Evolutionary conservation across 129 eudicot genomes (phyloP).

Genomic region (Tanacetum coccineum): DNA sequence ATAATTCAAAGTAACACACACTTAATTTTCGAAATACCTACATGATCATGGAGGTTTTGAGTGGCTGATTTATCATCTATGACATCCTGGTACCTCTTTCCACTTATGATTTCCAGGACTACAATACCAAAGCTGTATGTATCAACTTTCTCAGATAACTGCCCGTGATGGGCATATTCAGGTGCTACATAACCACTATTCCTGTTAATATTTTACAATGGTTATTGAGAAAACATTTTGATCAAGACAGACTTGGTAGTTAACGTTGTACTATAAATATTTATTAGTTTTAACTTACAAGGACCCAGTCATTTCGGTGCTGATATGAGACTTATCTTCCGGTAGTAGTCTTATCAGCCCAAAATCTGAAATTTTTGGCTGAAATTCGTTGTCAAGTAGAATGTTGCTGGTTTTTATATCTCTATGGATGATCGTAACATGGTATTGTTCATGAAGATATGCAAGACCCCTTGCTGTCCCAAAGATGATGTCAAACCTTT

Average conservation of each 20-base stretch:
- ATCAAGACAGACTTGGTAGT: background rate
- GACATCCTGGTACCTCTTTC: conserved; percentile 47
- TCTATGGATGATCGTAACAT: conserved; percentile 71
- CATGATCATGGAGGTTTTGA: conserved; percentile 62
- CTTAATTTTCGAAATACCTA: conserved; percentile 13
- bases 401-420: conserved; percentile 71
- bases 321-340: conserved; percentile 59
- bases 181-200: conserved; percentile 68
- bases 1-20: background rate
- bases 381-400: conserved; percentile 51
- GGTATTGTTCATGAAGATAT: conserved; percentile 71
- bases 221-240: background rate
- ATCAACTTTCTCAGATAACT: conserved; percentile 67
- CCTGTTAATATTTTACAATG: background rate
- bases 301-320: conserved; percentile 58
- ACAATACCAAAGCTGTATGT: conserved; percentile 72
- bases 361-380: conserved; percentile 69
- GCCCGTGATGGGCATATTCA: conserved; percentile 68
- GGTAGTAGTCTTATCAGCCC: conserved; percentile 70
- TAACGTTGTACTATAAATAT: background rate
- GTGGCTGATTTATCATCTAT: conserved; percentile 24
- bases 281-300: conserved; percentile 35
- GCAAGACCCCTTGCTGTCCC: conserved; percentile 76
- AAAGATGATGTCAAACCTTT: conserved; percentile 53
- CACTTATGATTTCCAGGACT: conserved; percentile 66